phyloP scores from a whole-genome alignment of 257 asterid species.

The Pogostemon cablin region DNA sequence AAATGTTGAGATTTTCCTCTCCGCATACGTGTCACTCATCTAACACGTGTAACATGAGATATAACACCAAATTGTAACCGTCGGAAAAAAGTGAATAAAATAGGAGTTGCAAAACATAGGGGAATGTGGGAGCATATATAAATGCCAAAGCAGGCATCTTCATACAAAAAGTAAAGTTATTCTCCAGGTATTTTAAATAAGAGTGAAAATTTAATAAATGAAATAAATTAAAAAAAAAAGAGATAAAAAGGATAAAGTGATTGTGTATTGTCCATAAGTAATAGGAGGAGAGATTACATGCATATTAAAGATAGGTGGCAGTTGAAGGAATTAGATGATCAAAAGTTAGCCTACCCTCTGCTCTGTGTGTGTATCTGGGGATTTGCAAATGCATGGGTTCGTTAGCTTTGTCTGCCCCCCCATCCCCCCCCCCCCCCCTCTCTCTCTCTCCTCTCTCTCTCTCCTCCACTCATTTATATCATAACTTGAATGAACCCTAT shows the following conservation, averaged over 20 bases:
- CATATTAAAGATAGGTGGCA: slow-evolving; percentile 37
- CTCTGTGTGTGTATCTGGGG: slow-evolving; percentile 31
- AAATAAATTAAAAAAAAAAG: neutral
- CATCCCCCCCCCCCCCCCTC: neutral
- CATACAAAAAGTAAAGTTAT: neutral
- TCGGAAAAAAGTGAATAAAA: too few relatives aligned
- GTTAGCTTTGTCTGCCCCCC: slow-evolving; percentile 60
- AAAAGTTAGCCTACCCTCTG: slow-evolving; percentile 21
- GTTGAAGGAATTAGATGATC: slow-evolving; percentile 32
- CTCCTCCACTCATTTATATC: slow-evolving; percentile 19
- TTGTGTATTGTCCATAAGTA: slow-evolving; percentile 11
- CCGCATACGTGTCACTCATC: too few relatives aligned
- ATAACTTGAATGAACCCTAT: slow-evolving; percentile 31
- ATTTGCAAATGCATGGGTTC: slow-evolving; percentile 40
- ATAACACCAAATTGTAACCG: too few relatives aligned
- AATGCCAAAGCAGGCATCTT: slow-evolving; percentile 17
- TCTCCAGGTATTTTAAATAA: neutral
- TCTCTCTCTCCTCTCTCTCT: slow-evolving; percentile 8
- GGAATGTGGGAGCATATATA: neutral
- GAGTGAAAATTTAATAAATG: neutral
- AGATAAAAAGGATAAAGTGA: slow-evolving; percentile 33
- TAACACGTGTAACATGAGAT: too few relatives aligned
- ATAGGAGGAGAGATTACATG: neutral
- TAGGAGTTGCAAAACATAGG: neutral
- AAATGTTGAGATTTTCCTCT: too few relatives aligned